phyloP scores from a whole-genome alignment of 2,329 filamentous ascomycete genomes.

The Apiospora malaysiana region DNA sequence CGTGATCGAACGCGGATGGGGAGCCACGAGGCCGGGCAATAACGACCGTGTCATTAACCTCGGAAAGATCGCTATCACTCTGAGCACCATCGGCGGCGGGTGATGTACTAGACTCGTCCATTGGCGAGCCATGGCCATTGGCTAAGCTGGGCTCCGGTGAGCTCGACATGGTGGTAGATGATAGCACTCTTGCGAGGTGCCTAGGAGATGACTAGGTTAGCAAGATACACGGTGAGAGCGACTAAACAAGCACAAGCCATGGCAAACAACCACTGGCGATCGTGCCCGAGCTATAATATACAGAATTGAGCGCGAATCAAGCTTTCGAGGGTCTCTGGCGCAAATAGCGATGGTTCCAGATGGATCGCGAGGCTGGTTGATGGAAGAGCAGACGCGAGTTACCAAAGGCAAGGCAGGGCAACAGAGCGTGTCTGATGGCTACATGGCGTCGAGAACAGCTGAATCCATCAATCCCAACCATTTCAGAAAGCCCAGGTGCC shows the following conservation, averaged over 20 bases:
- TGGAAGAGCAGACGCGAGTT: constrained; percentile 43
- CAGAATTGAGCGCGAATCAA: constrained; percentile 8
- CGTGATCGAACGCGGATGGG: constrained; percentile 50
- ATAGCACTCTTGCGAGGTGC: constrained; percentile 67
- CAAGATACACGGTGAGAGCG: constrained; percentile 12
- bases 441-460: constrained; percentile 33
- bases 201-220: constrained; percentile 49
- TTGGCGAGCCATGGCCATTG: constrained; percentile 70
- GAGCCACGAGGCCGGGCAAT: constrained; percentile 48
- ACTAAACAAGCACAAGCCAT: constrained; percentile 8
- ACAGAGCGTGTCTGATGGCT: constrained; percentile 31
- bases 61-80: constrained; percentile 79
- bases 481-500: constrained; percentile 35
- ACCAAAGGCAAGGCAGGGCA: constrained; percentile 29
- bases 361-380: constrained; percentile 39
- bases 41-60: constrained; percentile 66
- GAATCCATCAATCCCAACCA: constrained; percentile 33
- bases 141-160: constrained; percentile 65
- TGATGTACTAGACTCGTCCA: constrained; percentile 50
- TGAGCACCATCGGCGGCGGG: constrained; percentile 46
- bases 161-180: constrained; percentile 62
- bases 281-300: neutral
- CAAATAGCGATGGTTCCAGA: constrained; percentile 40
- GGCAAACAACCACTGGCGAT: constrained; percentile 12
- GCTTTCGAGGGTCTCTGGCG: constrained; percentile 36